Percentiles rank a stretch among this genome's conserved stretches.
Conservation (phyloP, 176 grass and related monocot genomes). For the Oryza nivara region DNA sequence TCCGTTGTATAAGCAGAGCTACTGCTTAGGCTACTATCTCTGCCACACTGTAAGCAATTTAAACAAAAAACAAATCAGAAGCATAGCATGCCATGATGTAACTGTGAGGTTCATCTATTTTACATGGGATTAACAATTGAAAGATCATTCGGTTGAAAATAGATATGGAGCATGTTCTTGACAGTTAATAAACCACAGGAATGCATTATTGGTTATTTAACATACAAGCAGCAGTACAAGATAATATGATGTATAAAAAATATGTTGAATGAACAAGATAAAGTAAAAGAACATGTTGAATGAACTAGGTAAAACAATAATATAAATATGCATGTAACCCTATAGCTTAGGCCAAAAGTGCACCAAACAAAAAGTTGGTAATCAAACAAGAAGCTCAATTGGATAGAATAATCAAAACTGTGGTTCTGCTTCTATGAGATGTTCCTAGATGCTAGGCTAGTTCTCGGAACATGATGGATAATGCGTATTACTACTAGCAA, state of each 20-base stretch:
- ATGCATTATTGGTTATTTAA: background rate
- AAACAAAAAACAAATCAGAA: conserved; percentile 37
- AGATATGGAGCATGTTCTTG: background rate
- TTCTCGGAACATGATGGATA: background rate
- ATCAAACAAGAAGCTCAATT: background rate
- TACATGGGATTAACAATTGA: background rate
- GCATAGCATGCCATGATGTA: conserved; percentile 11
- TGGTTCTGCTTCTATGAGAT: background rate
- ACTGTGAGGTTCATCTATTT: conserved; percentile 23
- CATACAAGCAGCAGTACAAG: conserved; percentile 5
- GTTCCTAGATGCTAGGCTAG: background rate
- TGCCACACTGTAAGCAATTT: conserved; percentile 56
- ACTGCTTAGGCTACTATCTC: conserved; percentile 87
- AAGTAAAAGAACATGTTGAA: background rate
- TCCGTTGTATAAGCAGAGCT: conserved; percentile 63
- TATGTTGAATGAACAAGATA: background rate
- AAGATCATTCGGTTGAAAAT: background rate
- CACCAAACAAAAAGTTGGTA: background rate
- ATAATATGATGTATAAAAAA: background rate
- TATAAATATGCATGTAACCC: background rate
- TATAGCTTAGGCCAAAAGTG: conserved; percentile 20
- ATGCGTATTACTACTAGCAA: background rate
- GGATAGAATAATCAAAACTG: background rate
- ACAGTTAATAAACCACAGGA: background rate
- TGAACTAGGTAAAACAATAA: background rate